Base-by-base conservation (phyloP, 768 basidiomycete species). In the Russula abietina region DNA sequence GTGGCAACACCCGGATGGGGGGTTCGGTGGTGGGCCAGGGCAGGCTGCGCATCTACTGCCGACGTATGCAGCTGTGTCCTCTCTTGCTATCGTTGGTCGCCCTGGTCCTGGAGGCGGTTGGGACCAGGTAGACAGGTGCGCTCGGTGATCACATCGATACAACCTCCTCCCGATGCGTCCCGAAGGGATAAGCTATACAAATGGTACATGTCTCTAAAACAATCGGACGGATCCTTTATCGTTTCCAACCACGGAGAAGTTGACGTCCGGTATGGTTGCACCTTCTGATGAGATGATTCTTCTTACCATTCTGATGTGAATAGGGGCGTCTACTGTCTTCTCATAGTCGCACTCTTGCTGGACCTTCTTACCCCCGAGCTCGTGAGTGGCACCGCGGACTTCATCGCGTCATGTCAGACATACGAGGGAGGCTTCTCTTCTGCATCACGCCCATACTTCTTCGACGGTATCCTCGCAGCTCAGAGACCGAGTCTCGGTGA, bases 361-460 rank as follows among this genome's bases (percentile, higher is more conserved):
- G 84, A 97, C 67, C 74, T 99, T 19, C 75, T 98, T 51, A 98
- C 96, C 0, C 93, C 94, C 0, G 93, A 91, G 61, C 86, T 99
- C 45, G 79, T 94, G 4, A 75, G 78, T 30, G 86, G 87, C 6
- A 89, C 88, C 0, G 81, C 89, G 1, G 82, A 78, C 8, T 98
- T 94, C 76, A 78, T 99, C 57, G 85, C 86, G 0, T 87, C 88
- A 4, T 97, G 93, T 71, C 97, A 98, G 73, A 98, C 95, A 0
- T 98, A 96, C 76, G 97, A 99, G 74, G 97, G 97, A 38, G 96
- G 97, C 0, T 95, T 99, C 71, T 81, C 91, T 1, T 87, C 85
- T 1, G 78, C 91, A 0, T 89, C 91, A 0, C 84, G 89, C 57
- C 85, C 91, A 0, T 87, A 85, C 62, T 82, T 82, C 28, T 60